Base-by-base conservation (phyloP, 257 asterid genomes). In the Nicotiana otophora region DNA sequence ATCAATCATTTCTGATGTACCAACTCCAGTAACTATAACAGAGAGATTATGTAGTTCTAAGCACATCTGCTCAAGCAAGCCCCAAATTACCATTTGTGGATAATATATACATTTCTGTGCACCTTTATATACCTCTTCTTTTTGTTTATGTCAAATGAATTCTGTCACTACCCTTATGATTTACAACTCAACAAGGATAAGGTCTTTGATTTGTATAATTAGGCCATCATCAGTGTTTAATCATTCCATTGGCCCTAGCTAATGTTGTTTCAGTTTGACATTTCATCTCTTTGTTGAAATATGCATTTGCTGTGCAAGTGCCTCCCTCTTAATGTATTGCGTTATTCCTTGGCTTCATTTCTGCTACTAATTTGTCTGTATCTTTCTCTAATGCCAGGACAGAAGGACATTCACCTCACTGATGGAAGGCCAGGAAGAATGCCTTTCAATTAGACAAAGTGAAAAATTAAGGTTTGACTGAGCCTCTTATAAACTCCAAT, bases 331-430 rank as follows among this genome's bases (percentile, higher is more conserved):
- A 34, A 64, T 14, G 70, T 64, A 26, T 15, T 62, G 15, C 62
- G 8, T 42, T 20, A 60, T 46, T 19, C 55, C 74, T 77, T 53
- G 42, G 26, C 55, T 60, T 23, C 34, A 28, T 26, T 34, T 31
- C 26, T 48, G 48, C 28, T 55, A 53, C 58, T 28, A 39, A 77
- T 76, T 23, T 55, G 23, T 20, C 48, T 28, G 64, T 57, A 28
- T 65, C 58, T 20, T 51, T 33, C 31, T 79, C 69, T 68, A 42
- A 17, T 69, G 69, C 53, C 84, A 88, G 91, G 86, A 81, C 60
- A 81, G 84, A 81, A 81, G 77, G 82, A 51, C 82, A 42, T 84
- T 88, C 78, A 84, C 88, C 48, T 81, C 80, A 70, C 26, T 80
- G 51, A 62, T 86, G 67, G 85, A 64, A 74, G 84, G 66, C 58